These are phyloP conservation scores for Alisma plantagoaquatica DNA, from an alignment of 106 monocot species.

Conservation along the genomic window DNA sequence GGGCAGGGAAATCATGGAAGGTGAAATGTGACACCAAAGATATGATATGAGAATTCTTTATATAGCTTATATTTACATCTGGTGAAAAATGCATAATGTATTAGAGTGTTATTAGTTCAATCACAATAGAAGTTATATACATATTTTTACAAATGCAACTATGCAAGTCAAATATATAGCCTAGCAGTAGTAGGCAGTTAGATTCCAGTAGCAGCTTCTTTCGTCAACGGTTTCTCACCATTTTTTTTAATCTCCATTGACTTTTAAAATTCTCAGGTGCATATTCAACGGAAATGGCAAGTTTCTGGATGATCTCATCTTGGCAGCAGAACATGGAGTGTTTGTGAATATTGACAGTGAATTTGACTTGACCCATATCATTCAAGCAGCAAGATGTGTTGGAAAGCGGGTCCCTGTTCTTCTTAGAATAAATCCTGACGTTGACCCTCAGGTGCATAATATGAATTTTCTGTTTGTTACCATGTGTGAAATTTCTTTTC, in stretches of 20 bases:
- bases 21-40: no score
- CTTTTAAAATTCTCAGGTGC: slow-evolving; percentile 44
- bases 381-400: slow-evolving; percentile 59
- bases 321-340: slow-evolving; percentile 82
- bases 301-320: slow-evolving; percentile 70
- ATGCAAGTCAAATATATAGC: no score
- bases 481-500: no score
- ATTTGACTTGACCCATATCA: slow-evolving; percentile 92
- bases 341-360: slow-evolving; percentile 98
- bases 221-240: no score
- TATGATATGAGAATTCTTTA: no score
- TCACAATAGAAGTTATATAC: slow-evolving; percentile 1
- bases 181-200: no score
- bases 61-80: no score
- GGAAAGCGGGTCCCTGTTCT: slow-evolving; percentile 81
- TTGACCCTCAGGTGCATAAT: slow-evolving; percentile 99
- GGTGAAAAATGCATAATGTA: no score
- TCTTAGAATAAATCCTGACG: slow-evolving; percentile 97
- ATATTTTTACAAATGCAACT: no score
- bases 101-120: background rate
- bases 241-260: slow-evolving; percentile 7
- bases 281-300: slow-evolving; percentile 98
- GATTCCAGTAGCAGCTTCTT: no score
- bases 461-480: no score
- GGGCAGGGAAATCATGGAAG: no score